These are phyloP conservation scores for Acacia confusa DNA, from an alignment of 306 rosid genomes.

Conservation along the genomic window DNA sequence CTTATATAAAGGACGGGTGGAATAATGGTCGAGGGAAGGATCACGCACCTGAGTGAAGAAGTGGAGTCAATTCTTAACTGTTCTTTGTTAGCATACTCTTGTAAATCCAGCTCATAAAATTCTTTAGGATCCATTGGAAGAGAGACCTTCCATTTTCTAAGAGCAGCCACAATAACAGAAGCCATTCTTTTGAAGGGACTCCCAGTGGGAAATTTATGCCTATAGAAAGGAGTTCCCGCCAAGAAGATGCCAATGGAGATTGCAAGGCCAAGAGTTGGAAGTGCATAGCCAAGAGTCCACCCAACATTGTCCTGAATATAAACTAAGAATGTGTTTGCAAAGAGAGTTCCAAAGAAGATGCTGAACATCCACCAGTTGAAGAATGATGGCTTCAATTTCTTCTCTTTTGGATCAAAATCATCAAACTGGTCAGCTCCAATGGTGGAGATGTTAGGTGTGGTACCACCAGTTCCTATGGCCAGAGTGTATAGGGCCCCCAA, in stretches of 20 bases:
- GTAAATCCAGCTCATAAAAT: slow-evolving; percentile 55
- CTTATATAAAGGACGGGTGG: too few relatives aligned
- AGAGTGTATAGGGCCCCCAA: slow-evolving; percentile 49
- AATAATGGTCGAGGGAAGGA: not conserved
- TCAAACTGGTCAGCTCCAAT: slow-evolving; percentile 90
- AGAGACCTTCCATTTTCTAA: slow-evolving; percentile 46
- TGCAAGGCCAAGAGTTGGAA: slow-evolving; percentile 63
- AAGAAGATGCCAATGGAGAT: slow-evolving; percentile 49
- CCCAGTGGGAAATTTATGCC: slow-evolving; percentile 63
- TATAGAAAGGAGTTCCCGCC: slow-evolving; percentile 56
- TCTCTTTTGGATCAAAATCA: slow-evolving; percentile 64
- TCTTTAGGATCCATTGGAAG: slow-evolving; percentile 55
- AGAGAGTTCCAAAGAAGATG: slow-evolving; percentile 68
- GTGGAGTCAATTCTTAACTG: slow-evolving; percentile 54
- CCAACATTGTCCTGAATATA: slow-evolving; percentile 69
- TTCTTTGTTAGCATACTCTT: slow-evolving; percentile 47
- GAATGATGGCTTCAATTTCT: slow-evolving; percentile 59
- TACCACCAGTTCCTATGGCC: slow-evolving; percentile 74
- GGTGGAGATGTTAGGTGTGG: slow-evolving; percentile 83
- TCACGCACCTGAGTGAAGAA: slow-evolving; percentile 48
- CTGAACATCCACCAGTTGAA: slow-evolving; percentile 85
- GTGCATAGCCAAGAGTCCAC: slow-evolving; percentile 66
- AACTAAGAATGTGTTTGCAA: slow-evolving; percentile 58
- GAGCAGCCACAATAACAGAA: slow-evolving; percentile 54
- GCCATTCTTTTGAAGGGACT: slow-evolving; percentile 64